Percentiles rank a stretch among this genome's conserved stretches.
These are phyloP conservation scores for Dittrichia graveolens DNA, from an alignment of 129 eudicot genomes.

Conservation along the genomic window DNA sequence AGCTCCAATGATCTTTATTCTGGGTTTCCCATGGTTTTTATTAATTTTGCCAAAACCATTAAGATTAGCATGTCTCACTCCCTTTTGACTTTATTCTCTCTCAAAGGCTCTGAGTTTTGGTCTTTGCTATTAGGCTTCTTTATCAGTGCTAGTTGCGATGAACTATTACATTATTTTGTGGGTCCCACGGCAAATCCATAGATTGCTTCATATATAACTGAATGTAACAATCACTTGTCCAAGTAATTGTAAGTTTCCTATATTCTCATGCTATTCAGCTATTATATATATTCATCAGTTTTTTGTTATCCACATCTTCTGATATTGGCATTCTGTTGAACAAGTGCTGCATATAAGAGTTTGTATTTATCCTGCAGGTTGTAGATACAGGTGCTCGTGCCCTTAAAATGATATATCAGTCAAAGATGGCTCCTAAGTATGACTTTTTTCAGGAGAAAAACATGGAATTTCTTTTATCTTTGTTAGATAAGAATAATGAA, in stretches of 20 bases:
- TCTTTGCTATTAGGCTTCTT: neutral
- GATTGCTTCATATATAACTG: slow-evolving; percentile 1
- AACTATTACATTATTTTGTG: slow-evolving; percentile 1
- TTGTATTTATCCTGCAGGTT: slow-evolving; percentile 56
- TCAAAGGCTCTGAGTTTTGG: neutral
- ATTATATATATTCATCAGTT: slow-evolving; percentile 9
- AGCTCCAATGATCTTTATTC: neutral
- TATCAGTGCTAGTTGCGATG: neutral
- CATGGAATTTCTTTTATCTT: slow-evolving; percentile 72
- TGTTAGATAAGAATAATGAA: slow-evolving; percentile 70
- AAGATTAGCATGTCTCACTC: neutral
- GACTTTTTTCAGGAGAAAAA: slow-evolving; percentile 67
- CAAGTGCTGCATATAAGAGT: neutral
- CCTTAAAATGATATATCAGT: slow-evolving; percentile 86
- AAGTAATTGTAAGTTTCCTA: too few species aligned
- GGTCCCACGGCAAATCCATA: neutral
- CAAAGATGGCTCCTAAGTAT: slow-evolving; percentile 81
- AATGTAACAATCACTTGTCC: slow-evolving; percentile 6
- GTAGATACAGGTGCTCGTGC: slow-evolving; percentile 97
- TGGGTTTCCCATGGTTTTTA: neutral
- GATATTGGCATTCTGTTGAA: slow-evolving; percentile 1
- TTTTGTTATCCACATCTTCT: neutral
- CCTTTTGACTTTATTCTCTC: too few species aligned
- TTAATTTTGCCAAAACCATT: neutral
- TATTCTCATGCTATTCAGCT: neutral